These are phyloP conservation scores for Solanum lycopersicoides DNA, from an alignment of 257 asterid genomes.

Conservation along the genomic window DNA sequence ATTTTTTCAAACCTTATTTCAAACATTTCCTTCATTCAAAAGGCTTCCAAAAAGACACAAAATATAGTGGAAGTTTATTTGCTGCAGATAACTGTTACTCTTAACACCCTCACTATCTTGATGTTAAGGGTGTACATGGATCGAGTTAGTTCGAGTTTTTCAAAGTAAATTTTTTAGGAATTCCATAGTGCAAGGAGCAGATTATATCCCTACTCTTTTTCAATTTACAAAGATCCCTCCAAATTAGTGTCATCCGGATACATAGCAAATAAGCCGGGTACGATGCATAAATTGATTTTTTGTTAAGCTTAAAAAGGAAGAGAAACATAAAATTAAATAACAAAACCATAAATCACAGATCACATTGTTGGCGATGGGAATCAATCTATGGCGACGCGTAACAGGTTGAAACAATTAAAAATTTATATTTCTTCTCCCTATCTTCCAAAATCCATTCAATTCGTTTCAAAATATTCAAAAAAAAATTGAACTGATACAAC, in stretches of 20 bases:
- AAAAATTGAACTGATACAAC: no score
- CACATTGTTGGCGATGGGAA: no score
- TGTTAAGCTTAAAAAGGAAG: no score
- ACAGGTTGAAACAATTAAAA: no score
- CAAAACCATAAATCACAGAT: no score
- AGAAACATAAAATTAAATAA: no score
- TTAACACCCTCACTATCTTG: background rate
- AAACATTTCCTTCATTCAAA: background rate
- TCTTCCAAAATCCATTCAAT: no score
- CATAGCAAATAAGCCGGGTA: background rate
- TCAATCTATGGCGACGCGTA: no score
- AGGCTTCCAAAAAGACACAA: background rate
- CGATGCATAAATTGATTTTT: background rate
- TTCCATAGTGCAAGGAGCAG: background rate
- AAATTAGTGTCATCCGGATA: background rate
- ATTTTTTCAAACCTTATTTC: background rate
- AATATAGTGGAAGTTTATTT: background rate
- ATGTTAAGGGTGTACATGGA: background rate
- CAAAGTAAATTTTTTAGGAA: background rate
- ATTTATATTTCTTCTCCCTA: no score
- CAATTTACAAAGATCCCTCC: background rate
- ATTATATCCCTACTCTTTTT: background rate
- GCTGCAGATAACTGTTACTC: background rate
- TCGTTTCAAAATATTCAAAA: no score
- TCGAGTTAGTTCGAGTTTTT: background rate